Conservation (phyloP, 208 protist species). For the Porcisia hertigi region DNA sequence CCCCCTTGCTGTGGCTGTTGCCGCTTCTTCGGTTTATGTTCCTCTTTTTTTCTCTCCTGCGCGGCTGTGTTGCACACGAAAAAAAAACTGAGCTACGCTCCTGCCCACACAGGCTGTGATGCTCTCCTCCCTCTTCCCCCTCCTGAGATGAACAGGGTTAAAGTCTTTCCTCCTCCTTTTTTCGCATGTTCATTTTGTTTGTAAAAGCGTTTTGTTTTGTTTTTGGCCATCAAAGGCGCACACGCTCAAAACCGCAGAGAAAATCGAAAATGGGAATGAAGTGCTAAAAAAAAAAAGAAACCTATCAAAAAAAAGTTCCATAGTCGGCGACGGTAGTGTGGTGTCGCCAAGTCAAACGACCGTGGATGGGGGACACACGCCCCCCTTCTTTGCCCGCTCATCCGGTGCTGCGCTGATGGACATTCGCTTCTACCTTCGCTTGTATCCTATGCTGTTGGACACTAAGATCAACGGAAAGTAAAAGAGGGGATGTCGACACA, state of each 20-base stretch:
- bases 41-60: background rate
- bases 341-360: background rate
- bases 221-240: too few relatives aligned
- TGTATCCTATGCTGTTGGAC: background rate
- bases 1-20: background rate
- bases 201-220: background rate
- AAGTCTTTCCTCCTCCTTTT: background rate
- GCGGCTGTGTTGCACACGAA: background rate
- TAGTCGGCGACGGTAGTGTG: background rate
- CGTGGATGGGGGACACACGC: background rate
- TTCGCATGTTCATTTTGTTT: background rate
- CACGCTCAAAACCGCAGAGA: background rate
- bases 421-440: background rate
- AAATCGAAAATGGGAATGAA: background rate
- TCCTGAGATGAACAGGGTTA: background rate
- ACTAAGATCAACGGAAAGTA: background rate
- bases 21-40: background rate
- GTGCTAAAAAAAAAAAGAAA: background rate
- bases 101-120: background rate
- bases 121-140: background rate
- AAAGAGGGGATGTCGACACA: background rate
- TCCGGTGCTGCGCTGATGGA: background rate
- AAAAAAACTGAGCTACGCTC: background rate
- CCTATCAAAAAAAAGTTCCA: background rate
- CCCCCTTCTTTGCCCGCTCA: background rate